Conservation (phyloP, 75 land plant species). For the Ceratopteris richardii region DNA sequence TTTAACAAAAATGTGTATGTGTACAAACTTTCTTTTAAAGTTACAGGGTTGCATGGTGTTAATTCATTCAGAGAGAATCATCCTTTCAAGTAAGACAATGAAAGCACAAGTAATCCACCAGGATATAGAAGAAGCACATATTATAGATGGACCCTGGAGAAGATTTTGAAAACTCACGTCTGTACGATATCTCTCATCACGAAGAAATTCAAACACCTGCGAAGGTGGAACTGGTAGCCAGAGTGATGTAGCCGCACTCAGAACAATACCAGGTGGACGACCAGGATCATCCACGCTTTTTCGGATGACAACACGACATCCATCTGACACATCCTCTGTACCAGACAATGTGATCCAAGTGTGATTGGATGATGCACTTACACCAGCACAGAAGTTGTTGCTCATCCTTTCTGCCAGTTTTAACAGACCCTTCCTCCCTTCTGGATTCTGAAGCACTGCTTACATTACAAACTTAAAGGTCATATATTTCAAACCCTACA, state of each 20-base stretch:
- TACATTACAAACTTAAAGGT: not conserved
- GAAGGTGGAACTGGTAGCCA: constrained; percentile 70
- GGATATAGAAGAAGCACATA: too few relatives aligned
- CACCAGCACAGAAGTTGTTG: constrained; percentile 71
- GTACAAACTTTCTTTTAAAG: too few relatives aligned
- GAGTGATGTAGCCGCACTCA: constrained; percentile 78
- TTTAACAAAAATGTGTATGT: too few relatives aligned
- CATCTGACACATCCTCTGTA: constrained; percentile 28
- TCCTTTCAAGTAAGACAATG: too few relatives aligned
- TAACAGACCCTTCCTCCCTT: constrained; percentile 73
- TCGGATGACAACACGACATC: constrained; percentile 69
- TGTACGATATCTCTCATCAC: constrained; percentile 57
- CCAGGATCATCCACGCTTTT: constrained; percentile 80
- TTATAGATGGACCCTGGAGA: too few relatives aligned
- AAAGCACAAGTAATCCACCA: too few relatives aligned
- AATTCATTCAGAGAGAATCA: too few relatives aligned
- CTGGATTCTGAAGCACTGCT: constrained; percentile 47
- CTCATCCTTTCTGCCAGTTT: constrained; percentile 84
- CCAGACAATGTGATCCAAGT: constrained; percentile 64
- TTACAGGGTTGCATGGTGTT: too few relatives aligned
- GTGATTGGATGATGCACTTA: constrained; percentile 69
- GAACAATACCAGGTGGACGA: constrained; percentile 67
- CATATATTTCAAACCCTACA: too few relatives aligned
- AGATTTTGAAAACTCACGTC: constrained; percentile 17
- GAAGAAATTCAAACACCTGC: constrained; percentile 65